phyloP scores from a whole-genome alignment of 2,329 filamentous ascomycete genomes.

The Cercospora brassicicola region DNA sequence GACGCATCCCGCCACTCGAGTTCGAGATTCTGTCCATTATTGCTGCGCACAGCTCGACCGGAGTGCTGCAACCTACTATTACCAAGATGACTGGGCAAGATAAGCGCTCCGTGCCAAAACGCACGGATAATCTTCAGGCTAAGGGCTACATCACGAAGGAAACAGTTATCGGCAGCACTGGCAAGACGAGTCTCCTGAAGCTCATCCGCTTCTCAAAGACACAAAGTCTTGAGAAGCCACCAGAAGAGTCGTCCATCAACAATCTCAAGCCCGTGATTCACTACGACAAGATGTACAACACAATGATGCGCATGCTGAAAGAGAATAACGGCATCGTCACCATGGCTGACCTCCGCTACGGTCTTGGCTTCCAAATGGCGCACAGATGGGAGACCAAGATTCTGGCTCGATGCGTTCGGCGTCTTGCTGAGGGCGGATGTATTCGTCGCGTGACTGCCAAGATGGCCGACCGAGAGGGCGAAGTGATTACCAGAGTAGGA shows the following conservation, averaged over 20 bases:
- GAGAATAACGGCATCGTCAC: constrained; percentile 53
- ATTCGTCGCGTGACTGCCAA: constrained; percentile 34
- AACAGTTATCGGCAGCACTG: constrained; percentile 49
- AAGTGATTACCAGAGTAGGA: constrained; percentile 15
- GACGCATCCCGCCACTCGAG: constrained; percentile 55
- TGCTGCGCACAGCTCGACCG: constrained; percentile 54
- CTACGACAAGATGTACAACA: constrained; percentile 51
- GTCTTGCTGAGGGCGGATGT: constrained; percentile 44
- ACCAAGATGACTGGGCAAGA: constrained; percentile 60
- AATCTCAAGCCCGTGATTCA: constrained; percentile 37
- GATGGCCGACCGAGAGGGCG: constrained; percentile 23
- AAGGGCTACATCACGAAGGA: constrained; percentile 65
- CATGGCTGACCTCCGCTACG: constrained; percentile 53
- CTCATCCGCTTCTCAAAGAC: constrained; percentile 49
- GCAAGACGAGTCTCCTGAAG: constrained; percentile 58
- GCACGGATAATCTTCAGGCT: constrained; percentile 57
- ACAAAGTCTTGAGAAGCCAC: constrained; percentile 21
- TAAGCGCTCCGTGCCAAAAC: constrained; percentile 63
- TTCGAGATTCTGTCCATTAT: constrained; percentile 61
- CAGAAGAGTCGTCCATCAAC: constrained; percentile 11
- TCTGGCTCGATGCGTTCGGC: constrained; percentile 42
- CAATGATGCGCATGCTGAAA: constrained; percentile 52
- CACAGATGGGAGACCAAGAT: constrained; percentile 42
- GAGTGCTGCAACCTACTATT: constrained; percentile 60
- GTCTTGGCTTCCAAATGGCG: constrained; percentile 41